Base-by-base conservation (phyloP, 2,329 filamentous ascomycete species). In the Diaporthe ilicicola region DNA sequence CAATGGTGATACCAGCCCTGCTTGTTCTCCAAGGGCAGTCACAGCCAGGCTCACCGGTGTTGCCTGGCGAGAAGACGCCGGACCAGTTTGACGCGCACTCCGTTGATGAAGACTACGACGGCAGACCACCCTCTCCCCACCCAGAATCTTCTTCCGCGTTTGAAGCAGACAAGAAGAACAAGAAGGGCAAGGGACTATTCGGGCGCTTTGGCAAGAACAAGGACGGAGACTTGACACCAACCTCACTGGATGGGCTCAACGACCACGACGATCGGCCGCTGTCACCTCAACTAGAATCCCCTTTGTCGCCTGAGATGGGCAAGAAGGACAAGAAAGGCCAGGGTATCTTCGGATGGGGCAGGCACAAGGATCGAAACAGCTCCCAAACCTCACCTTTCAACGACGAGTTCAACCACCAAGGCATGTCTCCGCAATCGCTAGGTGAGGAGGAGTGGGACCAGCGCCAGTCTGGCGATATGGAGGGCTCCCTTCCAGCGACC, bases 301-400 rank as follows among this genome's bases (percentile, higher is more conserved):
- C 32, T 8, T 1, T 51, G 22, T 24, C 50, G 7, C 50, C 62
- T 12, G 32, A 53, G n/a, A 4, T 55, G 19, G 51, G 29, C 39
- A 55, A 67, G 44, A 64, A 66, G 39, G 51, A 53, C 19, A 56
- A 56, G 50, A 32, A 55, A 4, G 50, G 65, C 39, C 32, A 46
- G 12, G 29, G 39, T 4, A 13, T 55, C 19, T 67, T 67, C 1
- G 51, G 65, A 24, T 46, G 29, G 37, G 24, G 39, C 37, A 61
- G n/a, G 29, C 32, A 54, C 13, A 53, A 54, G 22, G 15, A 59
- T n/a, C 42, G n/a, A 17, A 32, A 39, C 24, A 37, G 22, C n/a
- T 13, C 42, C 9, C 32, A n/a, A 22, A 24, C 29, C 5, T 32
- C 13, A 9, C 53, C 65, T 4, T 27, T 56, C 42, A 39, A 39